A percentile compares a stretch with the other conserved stretches of the same genome.
Conservation (phyloP, 1,284 basidiomycete genomes). For the Fomitiporia mediterranea region DNA sequence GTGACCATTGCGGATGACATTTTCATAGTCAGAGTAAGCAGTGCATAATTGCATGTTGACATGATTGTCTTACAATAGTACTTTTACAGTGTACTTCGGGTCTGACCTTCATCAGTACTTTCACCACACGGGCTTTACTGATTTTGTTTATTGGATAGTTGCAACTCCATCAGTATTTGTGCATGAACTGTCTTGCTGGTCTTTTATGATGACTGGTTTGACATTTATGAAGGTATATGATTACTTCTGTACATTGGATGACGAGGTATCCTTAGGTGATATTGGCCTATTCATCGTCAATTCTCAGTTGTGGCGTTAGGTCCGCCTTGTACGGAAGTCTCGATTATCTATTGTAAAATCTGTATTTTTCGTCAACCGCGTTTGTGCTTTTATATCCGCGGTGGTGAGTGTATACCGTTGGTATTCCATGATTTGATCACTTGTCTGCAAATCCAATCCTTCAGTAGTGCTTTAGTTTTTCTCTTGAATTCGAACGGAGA, state of each 20-base stretch:
- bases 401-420: neutral
- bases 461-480: neutral
- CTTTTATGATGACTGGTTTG: neutral
- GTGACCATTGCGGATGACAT: neutral
- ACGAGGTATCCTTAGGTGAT: neutral
- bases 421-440: neutral
- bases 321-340: conserved; percentile 6
- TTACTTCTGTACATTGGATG: conserved; percentile 1
- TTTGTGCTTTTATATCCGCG: neutral
- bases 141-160: neutral
- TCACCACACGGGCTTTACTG: neutral
- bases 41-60: neutral
- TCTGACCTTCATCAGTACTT: neutral
- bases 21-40: neutral
- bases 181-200: neutral
- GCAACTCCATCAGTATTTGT: neutral
- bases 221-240: neutral
- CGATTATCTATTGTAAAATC: conserved; percentile 4
- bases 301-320: neutral
- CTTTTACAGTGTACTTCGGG: neutral
- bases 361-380: conserved; percentile 10
- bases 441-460: neutral
- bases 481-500: neutral
- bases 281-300: neutral
- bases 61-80: neutral